Base-by-base conservation (phyloP, 2,329 filamentous ascomycete species). In the Penicillium sp. region DNA sequence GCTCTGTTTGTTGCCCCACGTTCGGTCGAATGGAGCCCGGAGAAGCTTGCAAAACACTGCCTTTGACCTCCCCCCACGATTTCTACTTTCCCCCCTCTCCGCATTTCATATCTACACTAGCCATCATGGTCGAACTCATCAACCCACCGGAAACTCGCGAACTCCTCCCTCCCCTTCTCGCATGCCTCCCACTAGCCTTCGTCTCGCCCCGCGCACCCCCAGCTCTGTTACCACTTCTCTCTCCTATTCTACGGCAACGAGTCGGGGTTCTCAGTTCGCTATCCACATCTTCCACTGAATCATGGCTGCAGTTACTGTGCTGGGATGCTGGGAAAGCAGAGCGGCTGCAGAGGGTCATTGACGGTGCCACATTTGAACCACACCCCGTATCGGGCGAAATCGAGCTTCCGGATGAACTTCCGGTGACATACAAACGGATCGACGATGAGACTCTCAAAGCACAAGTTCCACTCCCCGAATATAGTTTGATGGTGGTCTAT, bases 351-450 rank as follows among this genome's bases (percentile, higher is more conserved):
- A 73, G 77, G 13, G 70, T 83, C 23, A 78, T 88, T 37, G 80
- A 82, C 59, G 77, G 78, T 37, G 76, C 84, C 33, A 77, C 77
- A 19, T 81, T 87, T 56, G 86, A 88, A 69, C 84, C 84, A 45
- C 86, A 88, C 64, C 86, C 86, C 0, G 82, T 83, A 3, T 88
- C 86, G 1, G 86, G 86, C 48, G 86, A 88, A 67, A 81, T 88
- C 45, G 86, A 88, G 68, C 72, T 87, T 5, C 81, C 83, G 21
- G 83, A 85, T 42, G 78, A 83, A n/a, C 74, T 82, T 33, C 73
- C 77, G 4, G 78, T 84, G 35, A 75, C 78, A 33, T 88, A 86
- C 73, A 80, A 82, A 60, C 78, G 84, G 38, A 73, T 86, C 45
- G 86, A 88, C 59, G 77, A 83, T 25, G 86, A 88, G 71, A 88